Conservation (phyloP, 2,329 filamentous ascomycete species). For the Pseudocercospora vitis region DNA sequence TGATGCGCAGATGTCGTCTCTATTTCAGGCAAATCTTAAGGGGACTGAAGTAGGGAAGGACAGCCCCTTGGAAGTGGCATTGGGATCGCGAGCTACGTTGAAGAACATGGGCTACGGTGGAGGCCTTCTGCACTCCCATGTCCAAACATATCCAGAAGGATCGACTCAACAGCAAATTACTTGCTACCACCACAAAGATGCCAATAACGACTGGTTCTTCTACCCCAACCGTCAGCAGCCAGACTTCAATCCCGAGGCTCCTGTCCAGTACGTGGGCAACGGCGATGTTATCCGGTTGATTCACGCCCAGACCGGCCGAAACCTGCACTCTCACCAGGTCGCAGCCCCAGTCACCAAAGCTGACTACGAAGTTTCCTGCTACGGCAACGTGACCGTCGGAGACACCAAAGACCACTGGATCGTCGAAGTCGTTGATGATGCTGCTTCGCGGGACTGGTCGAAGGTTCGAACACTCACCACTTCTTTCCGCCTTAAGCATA, state of each 20-base stretch:
- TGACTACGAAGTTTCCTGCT: conserved; percentile 90
- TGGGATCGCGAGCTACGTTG: conserved; percentile 84
- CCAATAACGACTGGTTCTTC: conserved; percentile 99
- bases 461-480: conserved; percentile 89
- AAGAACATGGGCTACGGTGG: conserved; percentile 99
- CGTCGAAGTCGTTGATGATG: conserved; percentile 87
- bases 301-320: conserved; percentile 92
- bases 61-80: conserved; percentile 87
- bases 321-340: conserved; percentile 92
- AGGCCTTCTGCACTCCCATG: conserved; percentile 91
- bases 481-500: conserved; percentile 83
- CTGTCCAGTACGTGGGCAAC: conserved; percentile 73
- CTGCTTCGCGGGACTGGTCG: conserved; percentile 79
- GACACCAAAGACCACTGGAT: conserved; percentile 98
- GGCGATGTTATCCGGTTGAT: conserved; percentile 80
- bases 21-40: conserved; percentile 95
- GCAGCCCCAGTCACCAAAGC: conserved; percentile 84
- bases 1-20: conserved; percentile 99
- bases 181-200: conserved; percentile 99
- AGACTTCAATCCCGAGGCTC: conserved; percentile 69
- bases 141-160: conserved; percentile 93
- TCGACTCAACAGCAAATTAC: conserved; percentile 95
- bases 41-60: conserved; percentile 93
- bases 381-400: conserved; percentile 91
- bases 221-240: conserved; percentile 83